Conservation (phyloP, 345 rosid species). For the Odontarrhena argentea region DNA sequence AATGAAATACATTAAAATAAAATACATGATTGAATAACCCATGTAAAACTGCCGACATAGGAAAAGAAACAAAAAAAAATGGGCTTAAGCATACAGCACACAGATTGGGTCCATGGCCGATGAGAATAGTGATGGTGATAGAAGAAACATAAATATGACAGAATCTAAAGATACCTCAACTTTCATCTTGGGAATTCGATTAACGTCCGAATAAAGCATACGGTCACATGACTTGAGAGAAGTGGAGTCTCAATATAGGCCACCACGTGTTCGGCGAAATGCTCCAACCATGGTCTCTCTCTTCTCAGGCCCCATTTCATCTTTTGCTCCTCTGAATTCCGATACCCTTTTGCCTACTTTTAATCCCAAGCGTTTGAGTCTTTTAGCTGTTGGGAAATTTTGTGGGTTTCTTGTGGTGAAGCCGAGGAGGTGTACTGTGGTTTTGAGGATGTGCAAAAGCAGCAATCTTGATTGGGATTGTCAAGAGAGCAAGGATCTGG, state of each 20-base stretch:
- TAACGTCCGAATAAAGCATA: slow-evolving; percentile 43
- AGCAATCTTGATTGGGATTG: slow-evolving; percentile 43
- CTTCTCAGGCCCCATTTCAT: slow-evolving; percentile 41
- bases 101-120: too few relatives aligned
- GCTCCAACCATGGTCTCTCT: slow-evolving; percentile 83
- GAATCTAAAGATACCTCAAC: slow-evolving; percentile 8
- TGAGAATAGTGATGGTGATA: too few relatives aligned
- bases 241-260: not conserved
- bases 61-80: too few relatives aligned
- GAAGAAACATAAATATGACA: too few relatives aligned
- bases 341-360: slow-evolving; percentile 29
- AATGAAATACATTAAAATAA: too few relatives aligned
- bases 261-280: slow-evolving; percentile 71
- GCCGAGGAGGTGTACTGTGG: slow-evolving; percentile 45
- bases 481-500: slow-evolving; percentile 58
- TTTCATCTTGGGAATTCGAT: slow-evolving; percentile 28
- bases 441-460: slow-evolving; percentile 52
- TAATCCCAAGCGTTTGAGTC: slow-evolving; percentile 34
- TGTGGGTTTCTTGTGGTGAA: slow-evolving; percentile 43
- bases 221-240: not conserved
- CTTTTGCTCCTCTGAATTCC: slow-evolving; percentile 29
- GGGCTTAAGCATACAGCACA: too few relatives aligned
- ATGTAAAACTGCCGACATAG: too few relatives aligned
- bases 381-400: slow-evolving; percentile 29
- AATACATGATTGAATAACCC: too few relatives aligned